Conservation (phyloP, 225 moss, liverwort and hornwort genomes). For the Pseudisothecium myosuroides region DNA sequence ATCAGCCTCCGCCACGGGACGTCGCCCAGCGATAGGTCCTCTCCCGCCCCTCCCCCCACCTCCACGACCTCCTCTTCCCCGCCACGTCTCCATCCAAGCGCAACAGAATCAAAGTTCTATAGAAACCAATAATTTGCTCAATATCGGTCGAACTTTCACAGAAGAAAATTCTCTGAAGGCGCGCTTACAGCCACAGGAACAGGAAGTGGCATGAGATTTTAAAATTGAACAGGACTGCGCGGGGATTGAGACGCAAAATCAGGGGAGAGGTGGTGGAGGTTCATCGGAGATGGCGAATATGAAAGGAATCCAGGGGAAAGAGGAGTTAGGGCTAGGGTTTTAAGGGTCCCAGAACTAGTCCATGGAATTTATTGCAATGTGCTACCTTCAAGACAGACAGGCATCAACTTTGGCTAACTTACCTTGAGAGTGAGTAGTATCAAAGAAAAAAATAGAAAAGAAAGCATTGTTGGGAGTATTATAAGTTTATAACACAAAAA, state of each 20-base stretch:
- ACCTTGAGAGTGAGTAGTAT: too few relatives aligned
- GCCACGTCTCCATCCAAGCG: conserved; percentile 20
- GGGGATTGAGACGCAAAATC: neutral
- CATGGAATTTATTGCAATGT: too few relatives aligned
- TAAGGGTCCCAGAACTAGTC: too few relatives aligned
- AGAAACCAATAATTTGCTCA: neutral
- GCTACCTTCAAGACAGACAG: too few relatives aligned
- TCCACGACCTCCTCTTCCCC: conserved; percentile 3
- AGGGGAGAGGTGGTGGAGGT: neutral
- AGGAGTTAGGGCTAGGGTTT: neutral
- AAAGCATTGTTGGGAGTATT: too few relatives aligned
- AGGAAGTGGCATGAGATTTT: neutral
- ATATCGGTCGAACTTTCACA: neutral
- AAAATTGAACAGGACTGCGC: neutral
- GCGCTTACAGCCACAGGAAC: too few relatives aligned
- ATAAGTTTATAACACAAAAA: too few relatives aligned
- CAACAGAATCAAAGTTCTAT: neutral
- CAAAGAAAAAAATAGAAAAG: too few relatives aligned
- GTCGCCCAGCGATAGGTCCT: conserved; percentile 40
- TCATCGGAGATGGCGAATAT: neutral
- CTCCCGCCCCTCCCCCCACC: conserved; percentile 13
- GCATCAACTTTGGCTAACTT: too few relatives aligned
- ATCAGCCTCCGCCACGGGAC: conserved; percentile 83
- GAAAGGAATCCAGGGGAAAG: neutral
- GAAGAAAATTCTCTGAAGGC: neutral